These are phyloP conservation scores for Auricularia auricula-judae DNA, from an alignment of 768 basidiomycete species.

Conservation along the genomic window DNA sequence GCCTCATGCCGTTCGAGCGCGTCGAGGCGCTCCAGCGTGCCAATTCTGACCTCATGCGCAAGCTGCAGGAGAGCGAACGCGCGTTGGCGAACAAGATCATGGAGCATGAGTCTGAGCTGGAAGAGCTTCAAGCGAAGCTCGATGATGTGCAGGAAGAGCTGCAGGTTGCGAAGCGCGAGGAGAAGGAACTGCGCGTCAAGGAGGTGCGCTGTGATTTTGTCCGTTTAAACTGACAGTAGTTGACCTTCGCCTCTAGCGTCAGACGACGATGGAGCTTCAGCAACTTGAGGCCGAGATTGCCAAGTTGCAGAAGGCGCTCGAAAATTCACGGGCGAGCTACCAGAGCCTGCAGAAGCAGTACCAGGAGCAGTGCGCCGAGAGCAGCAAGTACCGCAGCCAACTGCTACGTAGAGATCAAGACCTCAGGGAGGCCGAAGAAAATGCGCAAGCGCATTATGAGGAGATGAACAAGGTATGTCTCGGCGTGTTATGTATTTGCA, in stretches of 20 bases:
- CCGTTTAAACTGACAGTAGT: conserved; percentile 4
- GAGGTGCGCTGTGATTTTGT: conserved; percentile 40
- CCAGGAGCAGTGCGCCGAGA: conserved; percentile 75
- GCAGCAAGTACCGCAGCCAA: conserved; percentile 67
- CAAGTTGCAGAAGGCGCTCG: conserved; percentile 63
- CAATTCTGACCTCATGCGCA: conserved; percentile 65
- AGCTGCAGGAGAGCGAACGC: conserved; percentile 64
- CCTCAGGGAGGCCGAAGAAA: conserved; percentile 54
- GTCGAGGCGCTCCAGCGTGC: conserved; percentile 61
- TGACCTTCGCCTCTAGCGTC: conserved; percentile 32
- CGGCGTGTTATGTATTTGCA: neutral
- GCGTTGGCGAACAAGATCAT: conserved; percentile 51
- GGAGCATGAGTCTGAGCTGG: conserved; percentile 76
- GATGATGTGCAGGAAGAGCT: conserved; percentile 75
- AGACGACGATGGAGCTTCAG: conserved; percentile 53
- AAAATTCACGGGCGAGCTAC: conserved; percentile 62
- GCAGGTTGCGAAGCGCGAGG: conserved; percentile 72
- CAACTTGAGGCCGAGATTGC: conserved; percentile 70
- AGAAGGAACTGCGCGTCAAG: conserved; percentile 82
- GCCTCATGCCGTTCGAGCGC: conserved; percentile 46
- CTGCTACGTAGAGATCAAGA: conserved; percentile 67
- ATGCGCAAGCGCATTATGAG: conserved; percentile 44
- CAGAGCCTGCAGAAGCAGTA: conserved; percentile 77
- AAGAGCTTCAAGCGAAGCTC: conserved; percentile 63
- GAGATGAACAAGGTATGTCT: conserved; percentile 33